Evolutionary conservation across 345 rosid genomes (phyloP), one percentile per base, ranked within the genome.

Genomic region (Arabidopsis suecica): DNA sequence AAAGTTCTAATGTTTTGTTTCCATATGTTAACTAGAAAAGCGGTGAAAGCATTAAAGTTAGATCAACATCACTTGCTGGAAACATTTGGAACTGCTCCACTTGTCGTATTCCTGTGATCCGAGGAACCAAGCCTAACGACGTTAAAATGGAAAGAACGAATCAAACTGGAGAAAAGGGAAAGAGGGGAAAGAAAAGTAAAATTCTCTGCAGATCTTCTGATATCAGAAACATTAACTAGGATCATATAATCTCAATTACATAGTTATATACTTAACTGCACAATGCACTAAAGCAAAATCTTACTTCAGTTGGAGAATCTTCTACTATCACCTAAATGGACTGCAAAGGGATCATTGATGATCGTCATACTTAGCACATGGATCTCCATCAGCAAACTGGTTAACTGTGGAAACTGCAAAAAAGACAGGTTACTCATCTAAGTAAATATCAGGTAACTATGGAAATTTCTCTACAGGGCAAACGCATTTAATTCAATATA

Each of bases 91-190:
- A 30, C 55, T 33, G 22, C 65, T 64, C 10, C 25, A 23, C 47
- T 57, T 70, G n/a, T 45, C 6, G 42, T 69, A 41, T 42, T 62
- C 28, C 2, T 56, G 33, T 56, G 66, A 69, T n/a, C 33, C 2
- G 44, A 55, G 60, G 65, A 69, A 76, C 59, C 65, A 62, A 50
- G 65, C 75, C 49, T 53, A 51, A 25, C 34, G 11, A 38, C 48
- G 59, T 40, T 61, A 64, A 61, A 68, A 42, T 33, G 74, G 55
- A 41, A 61, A 60, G 47, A 51, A 34, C 32, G 1, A 53, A 13
- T 23, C 61, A 49, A 59, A 23, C 6, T 47, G 7, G n/a, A 9
- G 51, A 61, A 60, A 65, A 10, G 49, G 40, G 16, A 74, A 48
- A 74, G 60, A 65, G 66, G 23, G 5, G 7, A 42, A 30, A 9